Percentiles rank a stretch among this genome's conserved stretches.
These are phyloP conservation scores for Hemisphaericaspora lyxosophila DNA, from an alignment of 1,139 yeast genomes.

Conservation along the genomic window DNA sequence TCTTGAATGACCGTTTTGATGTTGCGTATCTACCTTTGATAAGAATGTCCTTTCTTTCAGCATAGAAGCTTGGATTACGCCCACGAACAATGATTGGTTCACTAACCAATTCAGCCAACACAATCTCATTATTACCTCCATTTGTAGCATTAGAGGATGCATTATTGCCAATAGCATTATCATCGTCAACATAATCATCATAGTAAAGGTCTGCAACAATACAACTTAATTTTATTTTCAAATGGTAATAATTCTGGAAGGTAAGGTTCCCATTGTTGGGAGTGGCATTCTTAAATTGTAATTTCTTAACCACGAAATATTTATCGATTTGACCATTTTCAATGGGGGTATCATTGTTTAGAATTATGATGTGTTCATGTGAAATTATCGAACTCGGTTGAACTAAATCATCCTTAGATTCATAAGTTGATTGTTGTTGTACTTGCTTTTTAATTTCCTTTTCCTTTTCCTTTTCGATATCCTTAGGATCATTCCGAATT, in stretches of 20 bases:
- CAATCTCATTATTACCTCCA: constrained; percentile 32
- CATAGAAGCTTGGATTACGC: constrained; percentile 63
- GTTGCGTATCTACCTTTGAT: constrained; percentile 30
- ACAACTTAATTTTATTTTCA: constrained; percentile 46
- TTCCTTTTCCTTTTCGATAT: constrained; percentile 26
- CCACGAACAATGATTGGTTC: constrained; percentile 66
- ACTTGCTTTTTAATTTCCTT: constrained; percentile 17
- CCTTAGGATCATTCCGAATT: constrained; percentile 21
- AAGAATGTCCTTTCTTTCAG: constrained; percentile 52
- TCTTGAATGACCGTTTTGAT: constrained; percentile 22
- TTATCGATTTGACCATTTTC: constrained; percentile 30
- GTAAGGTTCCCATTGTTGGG: constrained; percentile 62
- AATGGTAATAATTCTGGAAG: constrained; percentile 56
- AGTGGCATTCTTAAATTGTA: constrained; percentile 63
- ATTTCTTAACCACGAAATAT: constrained; percentile 38
- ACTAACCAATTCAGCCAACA: constrained; percentile 35
- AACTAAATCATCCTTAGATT: constrained; percentile 20
- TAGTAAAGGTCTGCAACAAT: constrained; percentile 45
- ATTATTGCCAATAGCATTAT: constrained; percentile 16
- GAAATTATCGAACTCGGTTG: constrained; percentile 22
- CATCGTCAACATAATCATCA: constrained; percentile 42
- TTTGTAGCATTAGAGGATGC: constrained; percentile 15
- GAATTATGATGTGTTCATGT: constrained; percentile 31
- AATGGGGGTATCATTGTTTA: constrained; percentile 25
- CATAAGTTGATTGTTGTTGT: constrained; percentile 11